phyloP scores from a whole-genome alignment of 306 rosid genomes.

The Cajanus cajan region DNA sequence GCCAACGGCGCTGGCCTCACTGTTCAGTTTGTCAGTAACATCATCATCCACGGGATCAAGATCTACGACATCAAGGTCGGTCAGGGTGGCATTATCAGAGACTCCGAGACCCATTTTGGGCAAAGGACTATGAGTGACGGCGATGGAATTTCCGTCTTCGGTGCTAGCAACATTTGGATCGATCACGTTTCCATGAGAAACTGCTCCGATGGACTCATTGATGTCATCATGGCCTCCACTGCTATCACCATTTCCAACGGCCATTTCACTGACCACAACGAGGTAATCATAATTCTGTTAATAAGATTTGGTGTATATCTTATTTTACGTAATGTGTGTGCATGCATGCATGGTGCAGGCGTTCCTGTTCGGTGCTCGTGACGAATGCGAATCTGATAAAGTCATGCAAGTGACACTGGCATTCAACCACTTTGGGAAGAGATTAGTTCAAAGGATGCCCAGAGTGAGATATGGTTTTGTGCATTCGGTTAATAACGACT shows the following conservation, averaged over 20 bases:
- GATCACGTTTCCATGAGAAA: slow-evolving; percentile 80
- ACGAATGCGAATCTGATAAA: slow-evolving; percentile 34
- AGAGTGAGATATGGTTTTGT: slow-evolving; percentile 67
- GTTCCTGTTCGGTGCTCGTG: slow-evolving; percentile 75
- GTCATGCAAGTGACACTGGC: slow-evolving; percentile 78
- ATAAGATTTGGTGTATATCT: too few relatives aligned
- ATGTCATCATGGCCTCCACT: slow-evolving; percentile 75
- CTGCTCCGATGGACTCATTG: slow-evolving; percentile 63
- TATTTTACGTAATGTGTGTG: not conserved
- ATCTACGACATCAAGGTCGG: slow-evolving; percentile 40
- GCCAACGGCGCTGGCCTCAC: slow-evolving; percentile 69
- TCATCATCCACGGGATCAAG: slow-evolving; percentile 64
- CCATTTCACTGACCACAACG: slow-evolving; percentile 74
- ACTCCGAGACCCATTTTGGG: slow-evolving; percentile 53
- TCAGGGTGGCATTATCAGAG: slow-evolving; percentile 56
- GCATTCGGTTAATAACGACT: slow-evolving; percentile 76
- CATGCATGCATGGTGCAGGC: slow-evolving; percentile 43
- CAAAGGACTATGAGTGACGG: slow-evolving; percentile 65
- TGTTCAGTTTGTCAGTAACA: slow-evolving; percentile 53
- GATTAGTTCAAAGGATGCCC: slow-evolving; percentile 79
- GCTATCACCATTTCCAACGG: slow-evolving; percentile 79
- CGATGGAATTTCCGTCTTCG: slow-evolving; percentile 81
- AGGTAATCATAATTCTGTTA: slow-evolving; percentile 41
- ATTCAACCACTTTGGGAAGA: slow-evolving; percentile 79
- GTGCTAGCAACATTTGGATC: slow-evolving; percentile 70